A percentile compares a stretch with the other conserved stretches of the same genome.
Conservation (phyloP, 2,329 filamentous ascomycete species). For the Harringtonia aguacate region DNA sequence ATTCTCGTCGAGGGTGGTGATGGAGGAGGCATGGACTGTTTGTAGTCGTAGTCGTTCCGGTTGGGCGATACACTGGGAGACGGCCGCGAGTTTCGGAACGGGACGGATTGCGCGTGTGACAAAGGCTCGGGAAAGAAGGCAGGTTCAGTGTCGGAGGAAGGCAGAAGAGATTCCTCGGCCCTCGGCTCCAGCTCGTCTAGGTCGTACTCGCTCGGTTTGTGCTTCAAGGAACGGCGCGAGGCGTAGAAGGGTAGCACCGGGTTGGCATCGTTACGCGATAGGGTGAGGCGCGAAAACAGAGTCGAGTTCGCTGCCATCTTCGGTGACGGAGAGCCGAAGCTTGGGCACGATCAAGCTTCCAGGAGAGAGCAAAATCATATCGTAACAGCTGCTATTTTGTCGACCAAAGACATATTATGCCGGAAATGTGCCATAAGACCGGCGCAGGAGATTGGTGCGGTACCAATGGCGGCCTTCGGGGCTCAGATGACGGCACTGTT, state of each 20-base stretch:
- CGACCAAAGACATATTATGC: background rate
- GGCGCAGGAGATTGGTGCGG: background rate
- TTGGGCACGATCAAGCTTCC: background rate
- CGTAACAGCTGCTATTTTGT: background rate
- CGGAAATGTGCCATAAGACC: background rate
- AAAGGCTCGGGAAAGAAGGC: background rate
- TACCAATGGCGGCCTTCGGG: background rate
- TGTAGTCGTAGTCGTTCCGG: slow-evolving; percentile 7
- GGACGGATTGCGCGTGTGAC: background rate
- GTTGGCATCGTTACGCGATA: slow-evolving; percentile 12
- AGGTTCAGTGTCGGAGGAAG: slow-evolving; percentile 8
- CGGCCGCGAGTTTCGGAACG: slow-evolving; percentile 2
- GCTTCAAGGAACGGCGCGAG: slow-evolving; percentile 14
- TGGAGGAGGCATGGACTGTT: background rate
- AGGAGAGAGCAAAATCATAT: background rate
- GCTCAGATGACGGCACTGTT: background rate
- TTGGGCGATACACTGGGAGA: slow-evolving; percentile 6
- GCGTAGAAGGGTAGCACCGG: slow-evolving; percentile 18
- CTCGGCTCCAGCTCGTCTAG: slow-evolving; percentile 21
- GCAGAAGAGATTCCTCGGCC: slow-evolving; percentile 16
- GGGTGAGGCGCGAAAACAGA: slow-evolving; percentile 19
- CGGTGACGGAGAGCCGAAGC: background rate
- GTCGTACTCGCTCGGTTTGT: slow-evolving; percentile 22
- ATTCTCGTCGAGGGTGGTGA: slow-evolving; percentile 10
- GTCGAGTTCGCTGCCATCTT: slow-evolving; percentile 6